A percentile compares a stretch with the other conserved stretches of the same genome.
Evolutionary conservation across 805 yeast genomes (phyloP).

Genomic region (Clavispora santaluciae): DNA sequence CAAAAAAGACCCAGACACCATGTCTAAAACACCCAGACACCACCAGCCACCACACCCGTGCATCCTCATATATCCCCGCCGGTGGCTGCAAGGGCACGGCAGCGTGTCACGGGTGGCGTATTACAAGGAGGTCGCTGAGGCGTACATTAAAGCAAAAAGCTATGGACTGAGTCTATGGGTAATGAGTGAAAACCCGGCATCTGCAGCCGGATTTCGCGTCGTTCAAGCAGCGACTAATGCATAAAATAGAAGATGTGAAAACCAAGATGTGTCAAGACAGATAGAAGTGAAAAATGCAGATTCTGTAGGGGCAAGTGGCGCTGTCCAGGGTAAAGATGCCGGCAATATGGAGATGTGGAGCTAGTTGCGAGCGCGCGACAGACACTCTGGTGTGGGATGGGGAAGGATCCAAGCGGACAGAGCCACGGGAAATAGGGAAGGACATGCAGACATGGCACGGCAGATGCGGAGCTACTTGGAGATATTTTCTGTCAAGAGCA

Average conservation of each 20-base stretch:
- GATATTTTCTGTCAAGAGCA: slow-evolving; percentile 10
- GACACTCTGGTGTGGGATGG: too few relatives aligned
- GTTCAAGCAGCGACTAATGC: background rate
- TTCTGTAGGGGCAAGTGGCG: background rate
- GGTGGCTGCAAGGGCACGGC: too few relatives aligned
- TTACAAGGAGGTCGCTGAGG: too few relatives aligned
- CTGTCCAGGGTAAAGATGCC: background rate
- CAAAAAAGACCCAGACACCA: too few relatives aligned
- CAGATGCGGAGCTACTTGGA: slow-evolving; percentile 1
- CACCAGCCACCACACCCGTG: too few relatives aligned
- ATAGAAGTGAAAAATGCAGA: slow-evolving; percentile 6
- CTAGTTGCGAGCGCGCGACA: too few relatives aligned
- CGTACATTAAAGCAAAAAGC: background rate
- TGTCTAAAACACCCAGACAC: too few relatives aligned
- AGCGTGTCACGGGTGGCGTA: too few relatives aligned
- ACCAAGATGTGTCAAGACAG: background rate
- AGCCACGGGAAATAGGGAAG: background rate
- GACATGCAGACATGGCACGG: too few relatives aligned
- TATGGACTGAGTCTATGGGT: background rate
- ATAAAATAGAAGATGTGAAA: background rate
- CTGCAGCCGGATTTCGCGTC: background rate
- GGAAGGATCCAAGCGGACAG: too few relatives aligned
- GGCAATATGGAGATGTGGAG: background rate
- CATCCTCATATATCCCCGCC: too few relatives aligned
- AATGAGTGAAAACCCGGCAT: background rate